These are phyloP conservation scores for Colletotrichum siamense DNA, from an alignment of 2,329 filamentous ascomycete genomes.

Conservation along the genomic window DNA sequence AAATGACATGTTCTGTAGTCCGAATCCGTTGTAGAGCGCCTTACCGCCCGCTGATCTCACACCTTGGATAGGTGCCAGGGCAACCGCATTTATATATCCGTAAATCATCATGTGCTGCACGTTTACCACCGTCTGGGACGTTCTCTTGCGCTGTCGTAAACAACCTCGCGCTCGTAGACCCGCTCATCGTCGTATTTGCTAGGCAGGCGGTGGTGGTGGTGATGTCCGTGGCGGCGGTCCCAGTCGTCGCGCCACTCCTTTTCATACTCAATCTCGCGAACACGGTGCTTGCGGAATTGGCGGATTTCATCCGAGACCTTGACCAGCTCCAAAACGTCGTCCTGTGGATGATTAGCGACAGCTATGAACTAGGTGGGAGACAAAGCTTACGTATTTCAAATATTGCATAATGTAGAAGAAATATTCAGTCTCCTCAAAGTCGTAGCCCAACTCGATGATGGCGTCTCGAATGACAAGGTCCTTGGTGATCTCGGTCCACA, in stretches of 20 bases:
- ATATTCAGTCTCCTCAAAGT: conserved; percentile 86
- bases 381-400: conserved; percentile 77
- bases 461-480: conserved; percentile 88
- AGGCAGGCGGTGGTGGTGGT: conserved; percentile 30
- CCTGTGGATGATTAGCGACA: conserved; percentile 58
- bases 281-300: conserved; percentile 58
- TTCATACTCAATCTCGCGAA: conserved; percentile 64
- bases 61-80: background rate
- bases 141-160: conserved; percentile 56
- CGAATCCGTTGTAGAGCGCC: background rate
- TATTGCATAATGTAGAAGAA: conserved; percentile 96
- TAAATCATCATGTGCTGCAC: background rate
- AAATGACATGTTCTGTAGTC: conserved; percentile 11
- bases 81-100: background rate
- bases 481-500: conserved; percentile 98
- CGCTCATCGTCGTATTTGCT: conserved; percentile 64
- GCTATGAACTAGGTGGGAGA: background rate
- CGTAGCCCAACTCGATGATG: conserved; percentile 82
- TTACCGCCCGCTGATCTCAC: background rate
- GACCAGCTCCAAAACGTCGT: conserved; percentile 85
- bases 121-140: conserved; percentile 16
- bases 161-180: conserved; percentile 71
- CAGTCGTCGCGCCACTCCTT: conserved; percentile 59
- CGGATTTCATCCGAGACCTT: conserved; percentile 85
- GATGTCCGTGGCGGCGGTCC: conserved; percentile 45